A percentile compares a stretch with the other conserved stretches of the same genome.
Evolutionary conservation across 345 rosid genomes (phyloP).

Genomic region (Populus euphratica): DNA sequence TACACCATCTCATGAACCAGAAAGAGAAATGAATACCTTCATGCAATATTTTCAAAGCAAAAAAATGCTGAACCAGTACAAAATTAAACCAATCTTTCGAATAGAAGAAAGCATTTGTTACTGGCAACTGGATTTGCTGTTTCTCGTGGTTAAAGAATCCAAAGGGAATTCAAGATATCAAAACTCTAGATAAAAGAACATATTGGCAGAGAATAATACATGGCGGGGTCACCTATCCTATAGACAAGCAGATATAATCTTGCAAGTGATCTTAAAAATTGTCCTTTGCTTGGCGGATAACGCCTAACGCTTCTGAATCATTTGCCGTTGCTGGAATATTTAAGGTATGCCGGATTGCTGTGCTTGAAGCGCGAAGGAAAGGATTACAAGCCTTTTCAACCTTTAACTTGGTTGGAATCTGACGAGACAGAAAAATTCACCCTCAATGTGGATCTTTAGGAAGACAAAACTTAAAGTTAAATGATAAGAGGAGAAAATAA

Average conservation of each 20-base stretch:
- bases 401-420: constrained; percentile 82
- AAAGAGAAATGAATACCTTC: neutral
- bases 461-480: neutral
- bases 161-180: neutral
- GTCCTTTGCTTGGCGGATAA: constrained; percentile 74
- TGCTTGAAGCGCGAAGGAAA: constrained; percentile 70
- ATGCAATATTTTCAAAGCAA: neutral
- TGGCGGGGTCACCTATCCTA: constrained; percentile 29
- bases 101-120: neutral
- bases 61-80: neutral
- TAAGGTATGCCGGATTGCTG: constrained; percentile 60
- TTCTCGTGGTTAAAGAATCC: neutral
- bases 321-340: constrained; percentile 57
- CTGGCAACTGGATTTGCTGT: neutral
- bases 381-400: constrained; percentile 88
- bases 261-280: constrained; percentile 38
- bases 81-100: neutral
- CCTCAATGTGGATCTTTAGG: neutral
- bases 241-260: constrained; percentile 27
- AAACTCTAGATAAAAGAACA: constrained; percentile 2
- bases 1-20: neutral
- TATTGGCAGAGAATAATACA: neutral
- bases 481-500: neutral
- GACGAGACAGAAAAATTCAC: neutral
- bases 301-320: constrained; percentile 66